Evolutionary conservation across 192 early-diverging fungal genomes (phyloP), one percentile per base, ranked within the genome.

Genomic region (Chytriomyces confervae): DNA sequence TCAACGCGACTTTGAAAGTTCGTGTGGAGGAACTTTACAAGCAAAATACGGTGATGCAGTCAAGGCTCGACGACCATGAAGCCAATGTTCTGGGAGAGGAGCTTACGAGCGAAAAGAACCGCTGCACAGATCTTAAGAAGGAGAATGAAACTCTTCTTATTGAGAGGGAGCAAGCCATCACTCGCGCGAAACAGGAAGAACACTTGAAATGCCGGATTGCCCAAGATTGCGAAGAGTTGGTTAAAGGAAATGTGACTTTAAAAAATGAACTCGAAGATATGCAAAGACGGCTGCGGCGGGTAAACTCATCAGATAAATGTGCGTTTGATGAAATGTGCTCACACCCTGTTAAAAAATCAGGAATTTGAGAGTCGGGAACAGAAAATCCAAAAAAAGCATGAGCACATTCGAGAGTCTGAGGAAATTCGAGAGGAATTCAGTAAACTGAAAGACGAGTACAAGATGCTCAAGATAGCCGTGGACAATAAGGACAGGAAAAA

Each of bases 401-500:
- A 82, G 0, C 57, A 72, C 7, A 13, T 83, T 46, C 80, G 72
- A 50, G 83, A 80, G 65, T 65, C 73, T 5, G 81, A 79, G 47
- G 75, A 80, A 46, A 20, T 61, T 11, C n/a, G 63, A 4, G 61
- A 85, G 68, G 79, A 84, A 63, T 36, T 79, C 0, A 36, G 47
- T 8, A 51, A 72, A 62, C 8, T 85, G 8, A 75, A 82, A 50
- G 82, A 83, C 67, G 81, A 87, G 29, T 66, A 81, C 23, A 49
- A 75, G 1, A 85, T 87, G 83, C 50, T 72, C 9, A 83, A 78
- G 44, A 87, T 87, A 20, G 27, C 81, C 5, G 23, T 66, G 1
- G 83, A 87, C 51, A 80, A 75, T 27, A 83, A 82, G 65, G 83
- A 87, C 49, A 50, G 75, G 43, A 81, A 75, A 67, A 64, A 81